These are phyloP conservation scores for Neckera pumila DNA, from an alignment of 225 moss, liverwort and hornwort genomes.

Conservation along the genomic window DNA sequence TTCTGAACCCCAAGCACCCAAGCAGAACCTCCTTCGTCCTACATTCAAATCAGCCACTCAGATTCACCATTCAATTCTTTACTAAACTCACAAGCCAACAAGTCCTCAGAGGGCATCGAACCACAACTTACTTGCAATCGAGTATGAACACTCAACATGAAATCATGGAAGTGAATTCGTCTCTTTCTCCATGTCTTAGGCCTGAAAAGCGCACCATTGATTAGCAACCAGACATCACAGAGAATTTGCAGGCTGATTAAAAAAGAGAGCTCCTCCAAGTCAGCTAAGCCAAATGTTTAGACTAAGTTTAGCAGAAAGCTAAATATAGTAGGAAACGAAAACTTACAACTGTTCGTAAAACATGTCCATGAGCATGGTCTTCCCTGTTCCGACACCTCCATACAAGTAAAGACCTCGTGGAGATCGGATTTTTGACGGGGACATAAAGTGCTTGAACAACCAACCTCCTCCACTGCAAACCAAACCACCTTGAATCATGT, in stretches of 20 bases:
- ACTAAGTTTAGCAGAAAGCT: neutral
- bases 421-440: constrained; percentile 23
- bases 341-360: constrained; percentile 76
- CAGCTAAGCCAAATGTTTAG: neutral
- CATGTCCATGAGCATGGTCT: constrained; percentile 98
- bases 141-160: constrained; percentile 75
- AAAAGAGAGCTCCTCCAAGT: neutral
- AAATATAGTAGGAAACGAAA: neutral
- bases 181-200: constrained; percentile 71
- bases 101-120: neutral
- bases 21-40: neutral
- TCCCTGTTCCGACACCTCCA: constrained; percentile 90
- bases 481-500: neutral
- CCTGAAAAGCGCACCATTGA: constrained; percentile 14
- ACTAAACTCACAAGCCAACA: neutral
- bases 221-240: neutral
- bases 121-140: constrained; percentile 57
- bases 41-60: neutral
- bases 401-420: constrained; percentile 75
- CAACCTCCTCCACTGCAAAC: constrained; percentile 56
- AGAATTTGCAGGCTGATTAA: neutral
- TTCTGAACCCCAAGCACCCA: neutral
- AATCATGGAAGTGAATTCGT: constrained; percentile 88
- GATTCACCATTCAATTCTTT: neutral
- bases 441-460: constrained; percentile 58